Evolutionary conservation across 2,329 filamentous ascomycete genomes (phyloP), one percentile per base, ranked within the genome.

Genomic region (Thielaviopsis populi): DNA sequence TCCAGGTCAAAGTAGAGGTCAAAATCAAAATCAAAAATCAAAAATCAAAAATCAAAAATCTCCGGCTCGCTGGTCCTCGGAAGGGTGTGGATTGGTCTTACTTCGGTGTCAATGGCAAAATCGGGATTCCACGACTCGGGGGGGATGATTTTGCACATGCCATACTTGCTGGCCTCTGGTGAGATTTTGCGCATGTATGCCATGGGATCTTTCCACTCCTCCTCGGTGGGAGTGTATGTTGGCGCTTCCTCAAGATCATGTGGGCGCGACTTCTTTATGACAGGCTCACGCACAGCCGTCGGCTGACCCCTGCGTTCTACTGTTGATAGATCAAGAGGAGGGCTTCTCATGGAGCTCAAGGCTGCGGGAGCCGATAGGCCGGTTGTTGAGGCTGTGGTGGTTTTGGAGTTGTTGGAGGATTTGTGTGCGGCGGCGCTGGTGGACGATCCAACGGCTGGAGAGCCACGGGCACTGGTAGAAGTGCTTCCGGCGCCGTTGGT

Each of bases 21-120:
- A 59, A 59, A 40, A 63, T 19, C n/a, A n/a, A n/a, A n/a, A n/a
- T n/a, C n/a, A n/a, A n/a, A n/a, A n/a, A n/a, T n/a, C n/a, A n/a
- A n/a, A n/a, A n/a, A n/a, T n/a, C n/a, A n/a, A n/a, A n/a, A n/a
- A n/a, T n/a, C n/a, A n/a, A n/a, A 15, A n/a, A 33, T 22, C 11
- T 37, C 15, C 54, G 27, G 11, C 27, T 22, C 17, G 11, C n/a
- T 59, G 24, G 24, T 50, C 43, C 24, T 46, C 5, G 1, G 7
- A 4, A 11, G n/a, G 24, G 7, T 5, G 22, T 15, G 41, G 15
- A 17, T n/a, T 13, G 27, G 33, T 33, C 73, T 56, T 69, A 96
- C 92, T 84, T 96, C 91, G 24, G 92, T 97, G 72, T 99, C 91
- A 71, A 99, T 95, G 53, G 91, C 91, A 73, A 99, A 97, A 17